Evolutionary conservation across 148 eudicot species (phyloP), one percentile per base, ranked within the genome.

Genomic region (Pharnaceum exiguum): DNA sequence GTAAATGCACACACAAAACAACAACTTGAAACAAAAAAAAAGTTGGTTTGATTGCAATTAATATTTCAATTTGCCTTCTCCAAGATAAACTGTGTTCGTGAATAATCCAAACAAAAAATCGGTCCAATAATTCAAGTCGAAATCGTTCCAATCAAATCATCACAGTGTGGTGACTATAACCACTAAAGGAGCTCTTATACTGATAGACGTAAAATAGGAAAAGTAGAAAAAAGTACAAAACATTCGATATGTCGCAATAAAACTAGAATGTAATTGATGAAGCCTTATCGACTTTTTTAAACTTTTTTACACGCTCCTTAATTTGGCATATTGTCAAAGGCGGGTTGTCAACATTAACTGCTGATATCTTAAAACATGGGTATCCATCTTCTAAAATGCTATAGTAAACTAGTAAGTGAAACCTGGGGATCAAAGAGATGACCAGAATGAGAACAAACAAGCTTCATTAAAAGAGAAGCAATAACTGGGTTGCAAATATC

Each of bases 321-420:
- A 93, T 93, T 68, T 93, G 86, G 61, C 85, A 59, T 55, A 79
- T 55, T 37, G 86, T 78, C 55, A 93, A 53, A 36, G 98, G 90
- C 49, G 99, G 99, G 65, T 93, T 93, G 67, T 93, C 99, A 56
- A 96, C 99, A 78, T 93, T 93, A 54, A 93, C 61, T 60, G 84
- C 96, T 51, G 99, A 89, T 53, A 93, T 66, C 80, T 93, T 96
- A 75, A 93, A 93, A 75, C 96, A 89, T 0, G 87, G 95, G 69
- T 89, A 85, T 5, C 87, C 87, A 58, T 70, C 82, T 27, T 79
- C 80, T 67, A 65, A 58, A 65, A 82, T 82, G 69, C 91, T 85
- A 77, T 79, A 76, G n/a, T 18, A 62, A 36, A 51, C 11, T 35
- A 40, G 6, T n/a, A n/a, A n/a, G n/a, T n/a, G n/a, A n/a, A n/a